Conservation (phyloP, 768 basidiomycete species). For the Mycena belliarum region DNA sequence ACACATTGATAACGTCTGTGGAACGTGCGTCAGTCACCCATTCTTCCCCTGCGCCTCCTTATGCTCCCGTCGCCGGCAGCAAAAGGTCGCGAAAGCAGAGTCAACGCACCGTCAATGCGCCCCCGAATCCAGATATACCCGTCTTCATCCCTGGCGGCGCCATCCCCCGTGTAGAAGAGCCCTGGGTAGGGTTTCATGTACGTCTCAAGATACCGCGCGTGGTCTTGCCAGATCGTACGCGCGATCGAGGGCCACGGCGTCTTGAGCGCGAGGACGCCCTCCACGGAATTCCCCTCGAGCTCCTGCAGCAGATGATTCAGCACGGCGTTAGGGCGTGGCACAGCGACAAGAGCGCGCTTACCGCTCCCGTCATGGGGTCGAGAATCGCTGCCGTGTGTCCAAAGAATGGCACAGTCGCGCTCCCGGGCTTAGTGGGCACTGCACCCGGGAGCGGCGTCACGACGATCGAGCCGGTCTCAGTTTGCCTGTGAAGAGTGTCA, state of each 20-base stretch:
- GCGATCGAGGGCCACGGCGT: slow-evolving; percentile 96
- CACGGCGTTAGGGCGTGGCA: not conserved
- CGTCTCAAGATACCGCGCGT: slow-evolving; percentile 71
- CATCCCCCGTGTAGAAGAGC: slow-evolving; percentile 96
- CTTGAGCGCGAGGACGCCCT: slow-evolving; percentile 87
- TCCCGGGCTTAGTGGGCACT: slow-evolving; percentile 92
- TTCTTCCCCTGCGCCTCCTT: too few relatives aligned
- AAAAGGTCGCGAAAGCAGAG: not conserved
- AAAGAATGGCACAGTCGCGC: slow-evolving; percentile 97
- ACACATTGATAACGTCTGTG: slow-evolving; percentile 94
- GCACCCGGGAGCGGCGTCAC: slow-evolving; percentile 96
- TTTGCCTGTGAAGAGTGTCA: slow-evolving; percentile 62
- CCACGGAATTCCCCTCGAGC: slow-evolving; percentile 78
- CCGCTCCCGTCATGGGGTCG: slow-evolving; percentile 78
- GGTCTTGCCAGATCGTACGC: slow-evolving; percentile 88
- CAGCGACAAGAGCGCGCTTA: slow-evolving; percentile 22
- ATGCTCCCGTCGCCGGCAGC: too few relatives aligned
- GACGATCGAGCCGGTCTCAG: slow-evolving; percentile 95
- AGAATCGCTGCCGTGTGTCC: slow-evolving; percentile 89
- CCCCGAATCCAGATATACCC: slow-evolving; percentile 99
- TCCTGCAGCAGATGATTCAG: slow-evolving; percentile 45
- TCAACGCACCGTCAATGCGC: slow-evolving; percentile 77
- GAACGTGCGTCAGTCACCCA: not conserved
- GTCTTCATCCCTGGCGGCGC: slow-evolving; percentile 89
- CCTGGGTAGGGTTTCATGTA: slow-evolving; percentile 82